Evolutionary conservation across 768 basidiomycete species (phyloP), one percentile per base, ranked within the genome.

Genomic region (Suillus subaureus): DNA sequence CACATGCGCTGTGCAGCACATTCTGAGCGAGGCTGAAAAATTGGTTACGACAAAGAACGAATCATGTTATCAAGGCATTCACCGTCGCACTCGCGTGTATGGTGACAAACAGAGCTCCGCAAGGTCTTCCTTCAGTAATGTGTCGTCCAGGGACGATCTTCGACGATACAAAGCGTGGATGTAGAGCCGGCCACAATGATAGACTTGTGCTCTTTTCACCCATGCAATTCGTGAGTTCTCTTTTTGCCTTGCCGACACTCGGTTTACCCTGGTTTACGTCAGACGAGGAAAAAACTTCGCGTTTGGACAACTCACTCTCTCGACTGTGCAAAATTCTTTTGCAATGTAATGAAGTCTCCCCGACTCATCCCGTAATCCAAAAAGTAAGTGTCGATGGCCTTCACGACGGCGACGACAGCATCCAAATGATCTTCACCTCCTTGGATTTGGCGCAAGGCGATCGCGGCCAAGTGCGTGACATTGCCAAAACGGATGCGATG

Each of bases 361-460:
- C 87, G 79, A 55, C 78, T 85, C 73, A 91, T 79, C 16, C 85
- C 91, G 75, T 92, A 92, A 61, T 87, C 87, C 56, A 93, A 80
- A 70, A 94, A 79, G 71, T 86, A 92, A 2, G 88, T 85, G 68
- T 94, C 93, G 52, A 94, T 89, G 4, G 88, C 89, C 68, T 87
- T 87, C 28, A 88, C 84, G 21, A 93, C 85, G 43, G 82, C 81
- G 40, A 93, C 84, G 39, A 97, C 87, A 6, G 93, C 91, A 74
- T 99, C 96, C 52, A 93, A 91, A 67, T 93, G 91, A 73, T 94
- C 92, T 75, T 94, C 93, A 40, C 85, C 87, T 52, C 84, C 85
- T 15, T 82, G 84, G 51, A 85, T 83, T 70, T 85, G 83, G 43
- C 87, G 85, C 45, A 95, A 78, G 18, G 86, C 81, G 26, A 78